Base-by-base conservation (phyloP, 2,329 filamentous ascomycete species). In the Colletotrichum sp. region DNA sequence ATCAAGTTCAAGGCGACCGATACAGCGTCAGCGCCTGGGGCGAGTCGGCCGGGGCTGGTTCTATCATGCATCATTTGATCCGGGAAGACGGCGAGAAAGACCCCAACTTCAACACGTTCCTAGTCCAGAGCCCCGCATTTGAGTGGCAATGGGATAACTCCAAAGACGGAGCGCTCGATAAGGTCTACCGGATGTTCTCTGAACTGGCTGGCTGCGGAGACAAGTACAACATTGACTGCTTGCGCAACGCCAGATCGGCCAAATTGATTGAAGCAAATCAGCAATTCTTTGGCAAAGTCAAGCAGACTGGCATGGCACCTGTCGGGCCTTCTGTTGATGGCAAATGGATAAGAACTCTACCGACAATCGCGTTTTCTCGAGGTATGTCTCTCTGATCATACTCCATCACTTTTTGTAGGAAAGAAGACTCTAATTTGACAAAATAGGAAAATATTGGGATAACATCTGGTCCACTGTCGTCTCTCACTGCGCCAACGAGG, bases 11-110 rank as follows among this genome's bases (percentile, higher is more conserved):
- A 10, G 89, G 89, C n/a, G 87, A 90, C 74, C 83, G 85, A 7
- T 81, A 80, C 5, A 78, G 82, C 5, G 87, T 90, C 8, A 89
- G 86, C 1, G 88, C 87, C 6, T 87, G 87, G 83, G 89, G 89
- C 4, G 86, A 90, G 77, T 89, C 86, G 10, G 88, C 89, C 1
- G 89, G 89, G 2, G 89, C 87, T 2, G 86, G 86, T 1, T 89
- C 87, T 6, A 87, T 90, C 67, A 78, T 89, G 65, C 88, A 90
- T 71, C 89, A 90, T 68, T 81, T 90, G 10, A 85, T 87, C n/a
- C 84, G 85, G 0, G 80, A 87, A 28, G 85, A 86, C 2, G 88
- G 88, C 3, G 82, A 80, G 7, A 80, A 83, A 18, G 83, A 88
- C 62, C 88, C 88, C 2, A 80, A 87, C 3, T 90, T 90, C 80